These are phyloP conservation scores for Sesbania bispinosa DNA, from an alignment of 306 rosid genomes.

Conservation along the genomic window DNA sequence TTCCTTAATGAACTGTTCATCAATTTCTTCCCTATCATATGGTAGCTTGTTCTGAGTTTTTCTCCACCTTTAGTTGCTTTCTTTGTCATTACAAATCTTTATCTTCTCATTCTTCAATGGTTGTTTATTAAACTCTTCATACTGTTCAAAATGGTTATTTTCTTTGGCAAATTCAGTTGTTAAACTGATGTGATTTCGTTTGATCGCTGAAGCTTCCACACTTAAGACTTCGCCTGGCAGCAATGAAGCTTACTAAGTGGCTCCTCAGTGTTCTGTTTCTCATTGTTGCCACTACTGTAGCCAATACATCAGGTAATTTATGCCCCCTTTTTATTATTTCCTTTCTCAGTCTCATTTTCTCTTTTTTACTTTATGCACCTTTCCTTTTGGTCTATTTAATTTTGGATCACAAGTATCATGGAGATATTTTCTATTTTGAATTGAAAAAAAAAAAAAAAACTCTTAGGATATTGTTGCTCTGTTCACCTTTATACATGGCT, in stretches of 20 bases:
- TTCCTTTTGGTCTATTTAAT: neutral
- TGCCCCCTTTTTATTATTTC: neutral
- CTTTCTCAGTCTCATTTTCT: neutral
- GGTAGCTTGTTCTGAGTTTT: too few relatives aligned
- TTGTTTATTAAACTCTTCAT: neutral
- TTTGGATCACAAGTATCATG: neutral
- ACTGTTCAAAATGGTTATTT: neutral
- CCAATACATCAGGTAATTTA: constrained; percentile 12
- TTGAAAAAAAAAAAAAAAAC: neutral
- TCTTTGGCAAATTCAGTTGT: neutral
- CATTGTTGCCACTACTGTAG: neutral
- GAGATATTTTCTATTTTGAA: neutral
- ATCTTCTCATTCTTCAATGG: neutral
- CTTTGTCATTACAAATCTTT: too few relatives aligned
- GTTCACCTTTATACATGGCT: neutral
- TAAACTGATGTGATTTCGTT: neutral
- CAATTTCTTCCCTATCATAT: too few relatives aligned
- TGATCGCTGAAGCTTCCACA: neutral
- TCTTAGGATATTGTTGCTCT: too few relatives aligned
- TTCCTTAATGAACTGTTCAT: too few relatives aligned
- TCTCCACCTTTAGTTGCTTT: too few relatives aligned
- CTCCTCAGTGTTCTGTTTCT: neutral
- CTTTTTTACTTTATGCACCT: neutral
- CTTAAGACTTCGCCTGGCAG: neutral
- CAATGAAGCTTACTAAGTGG: constrained; percentile 10